A percentile compares a stretch with the other conserved stretches of the same genome.
Evolutionary conservation across 2,329 filamentous ascomycete species (phyloP).

Genomic region (Dactylellina cionopaga): DNA sequence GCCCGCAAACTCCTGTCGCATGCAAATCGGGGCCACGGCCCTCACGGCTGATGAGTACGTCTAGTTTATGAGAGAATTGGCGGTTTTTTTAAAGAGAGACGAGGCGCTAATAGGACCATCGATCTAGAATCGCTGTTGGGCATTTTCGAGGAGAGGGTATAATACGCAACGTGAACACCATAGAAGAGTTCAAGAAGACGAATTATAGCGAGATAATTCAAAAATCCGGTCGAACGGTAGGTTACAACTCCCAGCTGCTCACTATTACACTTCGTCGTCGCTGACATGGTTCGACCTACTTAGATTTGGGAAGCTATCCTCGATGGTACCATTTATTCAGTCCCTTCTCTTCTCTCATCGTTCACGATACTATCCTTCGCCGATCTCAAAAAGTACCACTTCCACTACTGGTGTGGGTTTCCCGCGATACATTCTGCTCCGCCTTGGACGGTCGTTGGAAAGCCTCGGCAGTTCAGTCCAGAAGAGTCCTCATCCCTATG

Average conservation of each 20-base stretch:
- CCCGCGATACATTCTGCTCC: slow-evolving; percentile 91
- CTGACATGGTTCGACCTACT: slow-evolving; percentile 56
- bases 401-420: slow-evolving; percentile 98
- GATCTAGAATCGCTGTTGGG: slow-evolving; percentile 52
- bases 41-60: slow-evolving; percentile 83
- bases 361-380: slow-evolving; percentile 92
- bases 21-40: slow-evolving; percentile 89
- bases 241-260: slow-evolving; percentile 53
- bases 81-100: background rate
- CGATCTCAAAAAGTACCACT: slow-evolving; percentile 96
- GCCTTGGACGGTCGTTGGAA: slow-evolving; percentile 74
- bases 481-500: slow-evolving; percentile 81
- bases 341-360: slow-evolving; percentile 87
- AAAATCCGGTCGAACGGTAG: slow-evolving; percentile 79
- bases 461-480: slow-evolving; percentile 68
- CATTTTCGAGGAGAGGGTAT: slow-evolving; percentile 80
- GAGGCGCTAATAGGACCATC: slow-evolving; percentile 13
- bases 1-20: slow-evolving; percentile 80
- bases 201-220: slow-evolving; percentile 83
- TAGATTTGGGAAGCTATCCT: slow-evolving; percentile 98
- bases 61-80: background rate
- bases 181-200: slow-evolving; percentile 87
- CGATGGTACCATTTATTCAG: slow-evolving; percentile 94
- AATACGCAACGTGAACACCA: slow-evolving; percentile 95
- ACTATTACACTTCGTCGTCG: background rate